Conservation (phyloP, 306 rosid species). For the Rosa chinensis region DNA sequence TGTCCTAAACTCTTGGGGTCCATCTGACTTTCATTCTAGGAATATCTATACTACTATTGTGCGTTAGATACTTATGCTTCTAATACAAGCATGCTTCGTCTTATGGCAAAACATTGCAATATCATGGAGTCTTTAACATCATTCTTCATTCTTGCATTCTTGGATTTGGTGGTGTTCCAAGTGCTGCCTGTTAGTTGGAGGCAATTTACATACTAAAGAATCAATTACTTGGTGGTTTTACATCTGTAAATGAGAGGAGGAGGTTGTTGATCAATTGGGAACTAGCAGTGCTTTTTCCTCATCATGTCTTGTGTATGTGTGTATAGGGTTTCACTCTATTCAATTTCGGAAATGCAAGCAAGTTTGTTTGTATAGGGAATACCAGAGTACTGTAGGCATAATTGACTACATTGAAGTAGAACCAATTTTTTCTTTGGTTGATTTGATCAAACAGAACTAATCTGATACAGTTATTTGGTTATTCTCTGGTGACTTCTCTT, state of each 20-base stretch:
- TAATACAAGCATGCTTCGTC: neutral
- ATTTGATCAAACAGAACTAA: neutral
- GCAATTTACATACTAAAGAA: too few relatives aligned
- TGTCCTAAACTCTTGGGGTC: neutral
- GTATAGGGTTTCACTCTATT: neutral
- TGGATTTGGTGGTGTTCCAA: neutral
- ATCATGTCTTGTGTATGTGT: neutral
- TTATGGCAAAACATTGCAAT: too few relatives aligned
- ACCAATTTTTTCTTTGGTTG: neutral
- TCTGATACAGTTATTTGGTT: neutral
- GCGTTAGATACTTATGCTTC: too few relatives aligned
- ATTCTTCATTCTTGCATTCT: neutral
- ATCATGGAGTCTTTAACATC: too few relatives aligned
- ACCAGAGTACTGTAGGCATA: neutral
- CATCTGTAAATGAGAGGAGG: neutral
- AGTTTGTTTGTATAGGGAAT: neutral
- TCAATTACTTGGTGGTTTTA: too few relatives aligned
- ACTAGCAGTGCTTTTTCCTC: neutral
- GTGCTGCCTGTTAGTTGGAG: neutral
- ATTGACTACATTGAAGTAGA: neutral
- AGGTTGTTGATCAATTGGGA: neutral
- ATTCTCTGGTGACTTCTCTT: too few relatives aligned
- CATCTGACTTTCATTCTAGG: neutral
- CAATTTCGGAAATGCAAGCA: neutral
- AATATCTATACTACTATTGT: too few relatives aligned